Base-by-base conservation (phyloP, 2,329 filamentous ascomycete species). In the Talaromyces verruculosus region DNA sequence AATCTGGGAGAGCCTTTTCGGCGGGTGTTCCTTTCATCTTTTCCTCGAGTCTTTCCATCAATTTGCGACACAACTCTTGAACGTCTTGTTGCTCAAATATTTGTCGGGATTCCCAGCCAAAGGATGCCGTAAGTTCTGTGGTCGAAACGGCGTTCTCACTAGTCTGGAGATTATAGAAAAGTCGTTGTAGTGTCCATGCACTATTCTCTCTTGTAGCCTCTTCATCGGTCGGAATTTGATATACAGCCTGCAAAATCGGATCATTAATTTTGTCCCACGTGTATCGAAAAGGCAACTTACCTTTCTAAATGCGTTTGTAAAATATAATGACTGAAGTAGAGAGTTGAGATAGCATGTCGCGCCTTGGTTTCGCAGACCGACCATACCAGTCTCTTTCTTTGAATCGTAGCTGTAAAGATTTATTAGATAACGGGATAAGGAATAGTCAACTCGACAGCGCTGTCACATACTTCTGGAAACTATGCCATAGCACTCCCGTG, bases 31-130 rank as follows among this genome's bases (percentile, higher is more conserved):
- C 94, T 80, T 99, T 99, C 96, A 99, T 99, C 76, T 91, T 94
- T 74, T 95, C 91, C 76, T 99, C 96, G 80, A 99, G 89, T 67
- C 92, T 89, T 79, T 99, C 95, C 91, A 99, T 99, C 68, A 99
- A 84, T 77, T 98, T 97, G 65, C 96, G 88, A 39, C 93, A 98
- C 39, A 99, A 83, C 77, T 99, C 95, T 77, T 99, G 95, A 8
- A 99, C 95, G 79, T 99, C 95, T 78, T 99, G 95, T 77, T 99
- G 95, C 80, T 98, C 94, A 72, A 99, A 99, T 63, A 98, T 97
- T 75, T 99, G 94, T 69, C 93, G 88, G 1, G 94, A 96, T 73
- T 99, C 94, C 95, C 95, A 99, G 28, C 95, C 95, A 77, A 99
- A 99, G 0, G 95, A 98, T 71, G 92, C 91, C 6, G 95, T 99